phyloP scores from a whole-genome alignment of 2,329 filamentous ascomycete genomes.

The Xylariomycetidae sp. region DNA sequence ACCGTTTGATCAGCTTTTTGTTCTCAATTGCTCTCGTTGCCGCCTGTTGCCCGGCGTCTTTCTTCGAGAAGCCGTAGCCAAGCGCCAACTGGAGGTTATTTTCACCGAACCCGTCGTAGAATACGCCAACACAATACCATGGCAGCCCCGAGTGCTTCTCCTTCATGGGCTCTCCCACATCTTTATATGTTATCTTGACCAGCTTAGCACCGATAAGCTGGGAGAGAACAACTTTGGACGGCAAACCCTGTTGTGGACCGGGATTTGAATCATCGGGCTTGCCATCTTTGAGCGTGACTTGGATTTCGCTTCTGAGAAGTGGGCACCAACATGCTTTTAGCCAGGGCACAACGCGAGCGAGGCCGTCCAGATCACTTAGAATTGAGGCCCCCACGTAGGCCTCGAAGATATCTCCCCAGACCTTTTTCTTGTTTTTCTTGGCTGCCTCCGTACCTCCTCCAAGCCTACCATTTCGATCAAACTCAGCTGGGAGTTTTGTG shows the following conservation, averaged over 20 bases:
- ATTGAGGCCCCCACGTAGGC: conserved; percentile 81
- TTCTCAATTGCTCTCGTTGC: conserved; percentile 61
- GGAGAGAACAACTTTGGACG: conserved; percentile 49
- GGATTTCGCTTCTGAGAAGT: conserved; percentile 54
- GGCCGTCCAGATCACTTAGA: conserved; percentile 62
- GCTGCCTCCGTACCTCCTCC: conserved; percentile 36
- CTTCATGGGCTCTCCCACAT: conserved; percentile 49
- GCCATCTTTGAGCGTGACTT: conserved; percentile 3
- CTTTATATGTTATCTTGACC: conserved; percentile 57
- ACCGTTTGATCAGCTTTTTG: conserved; percentile 56
- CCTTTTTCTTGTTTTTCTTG: conserved; percentile 60
- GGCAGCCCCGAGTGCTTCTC: conserved; percentile 50
- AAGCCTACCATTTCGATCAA: conserved; percentile 28
- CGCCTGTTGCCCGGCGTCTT: conserved; percentile 64
- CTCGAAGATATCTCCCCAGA: conserved; percentile 84
- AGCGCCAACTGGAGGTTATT: conserved; percentile 56
- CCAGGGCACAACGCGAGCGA: conserved; percentile 61
- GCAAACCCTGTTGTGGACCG: conserved; percentile 19
- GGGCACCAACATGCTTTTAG: conserved; percentile 69
- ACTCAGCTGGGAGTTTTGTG: conserved; percentile 51
- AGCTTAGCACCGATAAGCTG: conserved; percentile 51
- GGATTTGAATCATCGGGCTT: not conserved
- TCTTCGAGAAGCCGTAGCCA: conserved; percentile 62
- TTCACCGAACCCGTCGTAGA: conserved; percentile 66
- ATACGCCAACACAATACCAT: conserved; percentile 59